Evolutionary conservation across 352 stramenopile genomes (phyloP), one percentile per base, ranked within the genome.

Genomic region (Phytophthora sp.): DNA sequence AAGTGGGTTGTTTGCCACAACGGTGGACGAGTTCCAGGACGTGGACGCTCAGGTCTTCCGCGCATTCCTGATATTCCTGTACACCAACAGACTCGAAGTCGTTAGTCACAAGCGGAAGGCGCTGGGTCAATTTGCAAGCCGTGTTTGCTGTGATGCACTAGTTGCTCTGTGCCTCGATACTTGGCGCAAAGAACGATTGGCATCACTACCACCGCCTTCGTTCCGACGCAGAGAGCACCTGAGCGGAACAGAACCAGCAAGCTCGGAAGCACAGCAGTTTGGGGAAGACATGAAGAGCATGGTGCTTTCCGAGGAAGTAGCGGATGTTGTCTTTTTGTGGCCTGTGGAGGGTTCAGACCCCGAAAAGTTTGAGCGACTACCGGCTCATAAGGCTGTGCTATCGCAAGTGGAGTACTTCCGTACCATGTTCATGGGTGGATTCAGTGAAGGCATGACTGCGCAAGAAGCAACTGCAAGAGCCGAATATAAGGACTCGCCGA

Each of bases 281-380:
- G 83, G 73, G 51, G 51, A 73, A 15, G 81, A 87, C 24, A 89
- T 92, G 82, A 32, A 72, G 44, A 32, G 7, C 0, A 79, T 87
- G 48, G 76, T 90, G 35, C 58, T 88, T 0, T 74, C 60, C 0
- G 44, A 65, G 0, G 62, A 75, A 18, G 68, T 87, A 5, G 75
- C 85, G n/a, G 85, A 92, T 54, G 79, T 92, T 2, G 82, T 82
- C 39, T 92, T 94, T 42, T 51, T 89, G n/a, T 94, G 85, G 85
- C 82, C 85, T n/a, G 56, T 74, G 9, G 46, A 73, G 9, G 75
- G 77, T 28, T 43, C 48, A 3, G 57, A 72, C 11, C 21, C 27
- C 12, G 31, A 61, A 20, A 54, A 30, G 28, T 84, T 73, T 31
- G 55, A 69, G 51, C 69, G 72, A 9, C 41, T 94, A 18, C 79